phyloP scores from a whole-genome alignment of 805 yeast genomes.

The Ogataea nonfermentans region DNA sequence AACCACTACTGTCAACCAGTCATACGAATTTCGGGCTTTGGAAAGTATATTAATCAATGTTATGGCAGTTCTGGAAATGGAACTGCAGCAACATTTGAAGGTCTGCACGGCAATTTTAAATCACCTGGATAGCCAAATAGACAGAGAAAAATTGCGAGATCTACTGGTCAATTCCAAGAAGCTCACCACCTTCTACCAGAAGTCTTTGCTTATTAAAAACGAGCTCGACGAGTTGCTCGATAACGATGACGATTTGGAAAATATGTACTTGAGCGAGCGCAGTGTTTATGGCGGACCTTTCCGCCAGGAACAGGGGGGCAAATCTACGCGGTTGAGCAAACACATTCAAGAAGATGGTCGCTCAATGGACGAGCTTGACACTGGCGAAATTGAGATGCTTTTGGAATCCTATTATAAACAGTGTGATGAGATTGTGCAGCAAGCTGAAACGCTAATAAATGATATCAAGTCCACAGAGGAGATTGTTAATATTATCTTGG shows the following conservation, averaged over 20 bases:
- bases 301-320: slow-evolving; percentile 4
- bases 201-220: slow-evolving; percentile 69
- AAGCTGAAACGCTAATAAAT: slow-evolving; percentile 74
- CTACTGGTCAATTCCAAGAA: slow-evolving; percentile 70
- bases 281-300: slow-evolving; percentile 7
- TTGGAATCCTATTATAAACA: slow-evolving; percentile 87
- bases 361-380: slow-evolving; percentile 22
- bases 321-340: not conserved
- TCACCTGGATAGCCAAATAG: slow-evolving; percentile 76
- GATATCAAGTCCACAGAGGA: slow-evolving; percentile 92
- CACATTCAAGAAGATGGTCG: slow-evolving; percentile 6
- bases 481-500: slow-evolving; percentile 85
- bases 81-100: slow-evolving; percentile 56
- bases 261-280: slow-evolving; percentile 66
- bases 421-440: slow-evolving; percentile 91
- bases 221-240: slow-evolving; percentile 83
- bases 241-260: slow-evolving; percentile 79
- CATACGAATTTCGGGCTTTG: slow-evolving; percentile 77
- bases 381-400: slow-evolving; percentile 80
- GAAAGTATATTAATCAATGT: slow-evolving; percentile 83
- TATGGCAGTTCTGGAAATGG: slow-evolving; percentile 75
- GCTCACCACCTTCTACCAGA: slow-evolving; percentile 71
- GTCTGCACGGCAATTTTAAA: slow-evolving; percentile 62
- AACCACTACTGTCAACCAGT: slow-evolving; percentile 39
- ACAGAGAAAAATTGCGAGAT: slow-evolving; percentile 70